Evolutionary conservation across 345 rosid species (phyloP).

Genomic region (Hevea brasiliensis): DNA sequence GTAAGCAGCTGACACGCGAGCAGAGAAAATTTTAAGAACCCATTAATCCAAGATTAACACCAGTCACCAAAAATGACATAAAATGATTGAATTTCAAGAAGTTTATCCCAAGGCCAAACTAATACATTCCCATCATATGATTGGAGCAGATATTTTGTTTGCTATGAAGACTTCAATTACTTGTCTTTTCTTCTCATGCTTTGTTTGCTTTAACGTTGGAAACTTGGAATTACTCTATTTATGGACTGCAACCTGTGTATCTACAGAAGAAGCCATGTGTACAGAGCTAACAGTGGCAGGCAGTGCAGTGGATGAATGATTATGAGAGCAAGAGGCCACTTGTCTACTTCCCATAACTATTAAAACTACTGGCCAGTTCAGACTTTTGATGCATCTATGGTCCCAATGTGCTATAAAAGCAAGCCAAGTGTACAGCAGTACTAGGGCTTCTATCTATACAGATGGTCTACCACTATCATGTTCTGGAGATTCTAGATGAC

Average conservation of each 20-base stretch:
- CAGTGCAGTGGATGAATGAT: neutral
- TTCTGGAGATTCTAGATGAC: constrained; percentile 18
- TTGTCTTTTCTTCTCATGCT: neutral
- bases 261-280: neutral
- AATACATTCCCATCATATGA: too few relatives aligned
- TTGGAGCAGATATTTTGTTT: too few relatives aligned
- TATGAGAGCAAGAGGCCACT: neutral
- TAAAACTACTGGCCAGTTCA: neutral
- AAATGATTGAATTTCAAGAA: too few relatives aligned
- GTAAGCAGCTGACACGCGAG: too few relatives aligned
- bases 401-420: neutral
- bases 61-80: too few relatives aligned
- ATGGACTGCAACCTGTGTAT: neutral
- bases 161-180: too few relatives aligned
- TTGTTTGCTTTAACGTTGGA: neutral
- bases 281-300: neutral
- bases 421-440: constrained; percentile 32
- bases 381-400: neutral
- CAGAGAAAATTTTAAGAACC: too few relatives aligned
- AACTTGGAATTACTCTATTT: too few relatives aligned
- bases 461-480: constrained; percentile 10
- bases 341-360: neutral
- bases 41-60: too few relatives aligned
- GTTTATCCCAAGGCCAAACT: too few relatives aligned
- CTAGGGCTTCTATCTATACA: neutral